Evolutionary conservation across 2,329 filamentous ascomycete species (phyloP).

Genomic region (Exserohilum turcica): DNA sequence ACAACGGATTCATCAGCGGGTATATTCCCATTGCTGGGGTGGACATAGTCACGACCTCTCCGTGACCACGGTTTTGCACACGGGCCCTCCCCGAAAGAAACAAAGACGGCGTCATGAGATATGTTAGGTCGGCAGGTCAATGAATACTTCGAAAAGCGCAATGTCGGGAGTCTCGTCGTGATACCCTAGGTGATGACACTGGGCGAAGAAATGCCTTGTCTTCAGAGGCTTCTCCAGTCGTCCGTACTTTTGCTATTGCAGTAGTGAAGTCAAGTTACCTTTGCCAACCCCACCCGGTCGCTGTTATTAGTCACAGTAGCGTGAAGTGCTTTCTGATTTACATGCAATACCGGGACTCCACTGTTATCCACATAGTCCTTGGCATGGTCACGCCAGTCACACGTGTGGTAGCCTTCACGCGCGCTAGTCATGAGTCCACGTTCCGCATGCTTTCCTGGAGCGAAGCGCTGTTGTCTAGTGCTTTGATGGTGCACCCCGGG

Average conservation of each 20-base stretch:
- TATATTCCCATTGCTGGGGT: slow-evolving; percentile 43
- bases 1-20: slow-evolving; percentile 49
- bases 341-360: too few relatives aligned
- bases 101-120: slow-evolving; percentile 47
- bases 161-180: slow-evolving; percentile 8
- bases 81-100: slow-evolving; percentile 35
- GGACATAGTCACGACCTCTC: slow-evolving; percentile 40
- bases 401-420: too few relatives aligned
- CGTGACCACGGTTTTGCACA: slow-evolving; percentile 43
- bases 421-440: too few relatives aligned
- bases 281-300: not conserved
- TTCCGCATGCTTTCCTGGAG: too few relatives aligned
- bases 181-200: slow-evolving; percentile 3
- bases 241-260: not conserved
- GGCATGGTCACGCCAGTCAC: too few relatives aligned
- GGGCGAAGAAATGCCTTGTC: not conserved
- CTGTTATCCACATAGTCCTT: too few relatives aligned
- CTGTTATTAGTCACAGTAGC: too few relatives aligned
- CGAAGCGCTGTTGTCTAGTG: not conserved
- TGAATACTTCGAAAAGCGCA: slow-evolving; percentile 50
- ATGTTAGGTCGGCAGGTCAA: slow-evolving; percentile 46
- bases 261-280: not conserved
- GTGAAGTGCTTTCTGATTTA: too few relatives aligned
- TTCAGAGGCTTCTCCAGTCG: not conserved
- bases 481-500: too few relatives aligned